phyloP scores from a whole-genome alignment of 306 rosid genomes.

The Sphenostylis stenocarpa region DNA sequence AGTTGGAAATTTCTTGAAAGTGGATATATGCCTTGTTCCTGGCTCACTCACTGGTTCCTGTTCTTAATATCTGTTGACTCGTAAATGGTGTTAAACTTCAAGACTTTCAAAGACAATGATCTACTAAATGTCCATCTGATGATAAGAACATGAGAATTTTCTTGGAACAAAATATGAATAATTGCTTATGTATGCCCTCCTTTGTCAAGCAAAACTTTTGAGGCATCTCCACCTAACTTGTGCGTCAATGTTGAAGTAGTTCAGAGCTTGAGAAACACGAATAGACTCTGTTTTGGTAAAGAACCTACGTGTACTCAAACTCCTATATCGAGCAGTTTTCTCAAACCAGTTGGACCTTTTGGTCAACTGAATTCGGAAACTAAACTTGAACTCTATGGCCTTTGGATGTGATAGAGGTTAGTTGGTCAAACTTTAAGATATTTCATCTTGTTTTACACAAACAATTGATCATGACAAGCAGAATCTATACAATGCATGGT shows the following conservation, averaged over 20 bases:
- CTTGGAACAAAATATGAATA: constrained; percentile 19
- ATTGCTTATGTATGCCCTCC: constrained; percentile 10
- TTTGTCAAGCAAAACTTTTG: constrained; percentile 16
- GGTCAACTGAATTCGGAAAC: constrained; percentile 19
- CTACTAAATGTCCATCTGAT: constrained; percentile 14
- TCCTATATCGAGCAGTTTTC: constrained; percentile 5
- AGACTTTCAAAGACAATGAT: constrained; percentile 27
- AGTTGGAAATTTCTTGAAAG: constrained; percentile 5
- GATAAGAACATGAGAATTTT: not conserved
- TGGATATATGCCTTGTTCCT: constrained; percentile 15
- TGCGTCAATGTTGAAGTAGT: constrained; percentile 22
- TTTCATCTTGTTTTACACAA: constrained; percentile 13
- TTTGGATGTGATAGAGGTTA: constrained; percentile 19
- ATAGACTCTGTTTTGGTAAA: not conserved
- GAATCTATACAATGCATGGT: not conserved
- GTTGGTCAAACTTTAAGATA: constrained; percentile 26
- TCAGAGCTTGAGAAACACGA: constrained; percentile 7
- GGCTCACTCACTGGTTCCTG: constrained; percentile 15
- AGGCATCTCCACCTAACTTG: not conserved
- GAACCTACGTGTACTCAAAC: not conserved
- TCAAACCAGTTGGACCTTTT: constrained; percentile 15
- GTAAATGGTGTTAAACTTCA: constrained; percentile 29
- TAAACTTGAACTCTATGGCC: not conserved
- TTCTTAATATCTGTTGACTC: constrained; percentile 20
- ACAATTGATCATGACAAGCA: constrained; percentile 23